Evolutionary conservation across 2,329 filamentous ascomycete species (phyloP), one percentile per base, ranked within the genome.

Genomic region (Aspergillus arachidicola): DNA sequence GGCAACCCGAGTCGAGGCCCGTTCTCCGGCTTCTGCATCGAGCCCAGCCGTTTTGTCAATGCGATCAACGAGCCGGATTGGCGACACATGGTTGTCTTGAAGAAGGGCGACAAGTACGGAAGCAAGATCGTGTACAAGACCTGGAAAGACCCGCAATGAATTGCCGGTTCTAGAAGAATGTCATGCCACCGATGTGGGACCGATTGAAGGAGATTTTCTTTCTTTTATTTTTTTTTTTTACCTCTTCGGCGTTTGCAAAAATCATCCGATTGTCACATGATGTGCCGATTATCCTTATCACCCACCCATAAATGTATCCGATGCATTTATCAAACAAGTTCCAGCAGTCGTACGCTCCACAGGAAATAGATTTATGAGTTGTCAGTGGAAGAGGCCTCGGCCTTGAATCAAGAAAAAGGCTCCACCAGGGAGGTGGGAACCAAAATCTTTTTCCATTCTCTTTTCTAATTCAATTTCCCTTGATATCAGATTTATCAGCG

Each of bases 21-120:
- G 4, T 86, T 93, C 56, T 87, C 89, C 51, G 94, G 91, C 0
- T 96, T 98, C 81, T 97, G 93, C 77, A 89, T 97, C 50, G 95
- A 99, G 83, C 94, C 94, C 0, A 92, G 91, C 72, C 87, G 95
- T 26, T 98, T 91, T 76, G 91, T 97, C 61, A 95, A 98, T 78
- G 94, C 94, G 0, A 83, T 89, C 73, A 97, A 97, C 71, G 87
- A 91, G 56, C 87, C 90, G 0, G 88, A 90, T 72, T 96, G 94
- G 91, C 91, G 86, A 79, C 81, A 81, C 58, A 92, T 92, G 88
- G 88, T 92, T 65, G 68, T 95, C 32, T 80, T 98, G 66, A 94
- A 91, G 84, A 94, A 90, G 82, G 94, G 94, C 0, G 84, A 94
- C 76, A 88, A 87, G 65, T 98, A 92, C 77, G 94, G 94, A 1